Evolutionary conservation across 2,329 filamentous ascomycete species (phyloP).

Genomic region (Pseudogymnoascus sp.): DNA sequence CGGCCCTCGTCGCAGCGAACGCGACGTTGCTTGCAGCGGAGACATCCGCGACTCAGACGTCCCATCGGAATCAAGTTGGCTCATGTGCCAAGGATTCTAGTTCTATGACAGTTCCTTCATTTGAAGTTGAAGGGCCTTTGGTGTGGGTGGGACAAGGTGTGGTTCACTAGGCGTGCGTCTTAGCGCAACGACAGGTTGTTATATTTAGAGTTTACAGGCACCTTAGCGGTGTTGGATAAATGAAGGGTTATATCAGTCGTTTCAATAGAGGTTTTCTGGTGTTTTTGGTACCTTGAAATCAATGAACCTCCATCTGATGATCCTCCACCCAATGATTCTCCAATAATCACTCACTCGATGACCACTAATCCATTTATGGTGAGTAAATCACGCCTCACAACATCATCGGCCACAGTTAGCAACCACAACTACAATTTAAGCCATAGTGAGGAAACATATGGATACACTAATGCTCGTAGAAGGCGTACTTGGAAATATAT

Average conservation of each 20-base stretch:
- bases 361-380: no score
- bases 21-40: conserved; percentile 28
- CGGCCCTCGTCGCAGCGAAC: conserved; percentile 29
- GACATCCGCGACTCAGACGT: conserved; percentile 27
- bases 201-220: neutral
- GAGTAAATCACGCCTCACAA: no score
- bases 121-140: neutral
- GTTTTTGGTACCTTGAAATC: neutral
- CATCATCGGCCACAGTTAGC: no score
- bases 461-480: no score
- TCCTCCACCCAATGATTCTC: no score
- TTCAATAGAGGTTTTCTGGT: neutral
- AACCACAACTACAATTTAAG: no score
- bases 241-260: neutral
- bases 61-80: neutral
- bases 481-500: no score
- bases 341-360: no score
- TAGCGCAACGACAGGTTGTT: neutral
- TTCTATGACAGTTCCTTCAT: neutral
- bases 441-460: no score
- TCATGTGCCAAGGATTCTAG: neutral
- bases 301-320: neutral
- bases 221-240: neutral
- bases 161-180: neutral
- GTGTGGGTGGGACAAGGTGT: neutral